Evolutionary conservation across 208 protist genomes (phyloP).

Genomic region (Trypanosoma lewisi): DNA sequence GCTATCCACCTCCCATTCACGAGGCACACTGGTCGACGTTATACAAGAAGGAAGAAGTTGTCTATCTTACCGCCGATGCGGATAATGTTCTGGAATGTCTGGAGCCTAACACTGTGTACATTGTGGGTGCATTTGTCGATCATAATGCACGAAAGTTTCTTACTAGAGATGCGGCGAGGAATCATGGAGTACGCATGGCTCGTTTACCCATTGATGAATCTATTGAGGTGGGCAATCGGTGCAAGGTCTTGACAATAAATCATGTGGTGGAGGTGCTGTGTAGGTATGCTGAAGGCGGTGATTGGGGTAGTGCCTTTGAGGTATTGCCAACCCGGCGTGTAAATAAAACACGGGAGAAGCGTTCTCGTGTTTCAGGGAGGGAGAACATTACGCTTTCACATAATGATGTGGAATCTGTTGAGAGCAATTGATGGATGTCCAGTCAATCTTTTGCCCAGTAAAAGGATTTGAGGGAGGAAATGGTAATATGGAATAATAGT

Average conservation of each 20-base stretch:
- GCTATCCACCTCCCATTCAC: conserved; percentile 44
- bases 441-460: neutral
- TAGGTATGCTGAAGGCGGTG: conserved; percentile 36
- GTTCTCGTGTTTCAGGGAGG: conserved; percentile 6
- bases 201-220: conserved; percentile 75
- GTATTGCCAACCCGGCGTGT: conserved; percentile 69
- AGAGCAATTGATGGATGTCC: neutral
- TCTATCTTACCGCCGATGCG: conserved; percentile 82
- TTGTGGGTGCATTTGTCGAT: conserved; percentile 89
- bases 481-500: neutral
- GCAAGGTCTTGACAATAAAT: conserved; percentile 90
- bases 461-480: neutral
- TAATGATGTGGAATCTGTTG: neutral
- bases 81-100: conserved; percentile 58
- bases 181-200: conserved; percentile 69
- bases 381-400: neutral
- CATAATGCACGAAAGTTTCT: conserved; percentile 86
- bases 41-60: conserved; percentile 38
- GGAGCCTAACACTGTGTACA: conserved; percentile 57
- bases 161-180: conserved; percentile 42
- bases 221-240: conserved; percentile 82
- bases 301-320: conserved; percentile 72
- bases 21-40: conserved; percentile 66
- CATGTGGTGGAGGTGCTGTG: conserved; percentile 80
- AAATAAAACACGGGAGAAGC: conserved; percentile 32